Base-by-base conservation (phyloP, 306 rosid species). In the Fragaria ananassa region DNA sequence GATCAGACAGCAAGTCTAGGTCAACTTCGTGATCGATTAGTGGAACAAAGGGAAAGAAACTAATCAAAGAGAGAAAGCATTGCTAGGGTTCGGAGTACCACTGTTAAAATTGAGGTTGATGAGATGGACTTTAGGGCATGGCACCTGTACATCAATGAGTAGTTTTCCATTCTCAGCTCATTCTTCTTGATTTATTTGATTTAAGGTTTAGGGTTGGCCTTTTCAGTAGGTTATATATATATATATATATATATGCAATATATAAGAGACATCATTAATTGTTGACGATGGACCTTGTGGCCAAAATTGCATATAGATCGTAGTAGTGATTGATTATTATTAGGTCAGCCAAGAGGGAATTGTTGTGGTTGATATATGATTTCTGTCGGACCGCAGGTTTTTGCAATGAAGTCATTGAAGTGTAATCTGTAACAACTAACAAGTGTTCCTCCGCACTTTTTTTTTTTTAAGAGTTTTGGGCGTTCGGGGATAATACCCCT, bases 331-430 rank as follows among this genome's bases (percentile, higher is more conserved):
- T 19, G 19, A 49, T 15, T 49, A 76, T 37, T 10, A 76, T 74
- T 79, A 74, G 86, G 78, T 81, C 54, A 76, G 76, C 76, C 61
- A 41, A 72, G 39, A 44, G 47, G 13, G 49, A 19, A 72, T 31
- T 31, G 66, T 80, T 62, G 78, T 12, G 60, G 27, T 68, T 68
- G 31, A 39, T 39, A 39, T 39, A 70, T 64, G 58, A 65, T 65
- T 42, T 57, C n/a, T 50, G 57, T 81, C 51, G 78, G 85, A 81
- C 83, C 87, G 79, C 84, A 44, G 79, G 70, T 71, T 80, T 76
- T 31, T 50, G 70, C 54, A 67, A 77, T 35, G 47, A 80, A 44
- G 34, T 31, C 44, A 39, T 5, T 39, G 44, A 7, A 44, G 12
- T 44, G 73, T 47, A 4, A 1, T 5, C 21, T 70, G 29, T 31